Evolutionary conservation across 495 filamentous ascomycete genomes (phyloP), one percentile per base, ranked within the genome.

Genomic region (Aspergillus kassunensis): DNA sequence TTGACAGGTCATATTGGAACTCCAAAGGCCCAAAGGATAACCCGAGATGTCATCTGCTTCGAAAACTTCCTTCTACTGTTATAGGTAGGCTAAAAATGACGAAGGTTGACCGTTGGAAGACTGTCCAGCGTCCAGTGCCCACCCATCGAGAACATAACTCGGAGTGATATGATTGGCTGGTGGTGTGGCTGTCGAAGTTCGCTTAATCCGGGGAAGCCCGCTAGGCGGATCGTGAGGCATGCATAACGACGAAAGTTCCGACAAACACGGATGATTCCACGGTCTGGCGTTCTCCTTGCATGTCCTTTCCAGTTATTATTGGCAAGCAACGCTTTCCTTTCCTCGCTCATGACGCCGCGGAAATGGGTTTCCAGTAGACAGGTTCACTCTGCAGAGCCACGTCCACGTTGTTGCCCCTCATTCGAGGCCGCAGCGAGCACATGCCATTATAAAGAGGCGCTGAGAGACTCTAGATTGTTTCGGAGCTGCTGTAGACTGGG

Each of bases 141-240:
- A n/a, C 27, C 51, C 51, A 53, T 53, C 51, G 31, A 44, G 43
- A 20, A 30, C 6, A 31, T 2, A 53, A 37, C 6, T 19, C 3
- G 23, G 33, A 30, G 33, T 3, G 13, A 30, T 39, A 13, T 31
- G 51, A 53, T 53, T 53, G 42, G 53, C 24, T 29, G 19, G 34
- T 12, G 21, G 13, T 56, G 48, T 44, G 36, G 47, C 49, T 44
- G 37, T 35, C n/a, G 25, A 35, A 43, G 49, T 57, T n/a, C 49
- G 49, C 55, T 49, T 20, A 52, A 33, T 57, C 55, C 36, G 55
- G 55, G 55, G 55, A 53, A 57, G 44, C 12, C 44, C 44, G 20
- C 44, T 35, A 34, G 23, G 30, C 44, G 44, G 30, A 27, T 45
- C 43, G 9, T 44, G 13, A 40, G 6, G 37, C 18, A 40, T 21